Evolutionary conservation across 352 stramenopile genomes (phyloP), one percentile per base, ranked within the genome.

Genomic region (Globisporangium nunn): DNA sequence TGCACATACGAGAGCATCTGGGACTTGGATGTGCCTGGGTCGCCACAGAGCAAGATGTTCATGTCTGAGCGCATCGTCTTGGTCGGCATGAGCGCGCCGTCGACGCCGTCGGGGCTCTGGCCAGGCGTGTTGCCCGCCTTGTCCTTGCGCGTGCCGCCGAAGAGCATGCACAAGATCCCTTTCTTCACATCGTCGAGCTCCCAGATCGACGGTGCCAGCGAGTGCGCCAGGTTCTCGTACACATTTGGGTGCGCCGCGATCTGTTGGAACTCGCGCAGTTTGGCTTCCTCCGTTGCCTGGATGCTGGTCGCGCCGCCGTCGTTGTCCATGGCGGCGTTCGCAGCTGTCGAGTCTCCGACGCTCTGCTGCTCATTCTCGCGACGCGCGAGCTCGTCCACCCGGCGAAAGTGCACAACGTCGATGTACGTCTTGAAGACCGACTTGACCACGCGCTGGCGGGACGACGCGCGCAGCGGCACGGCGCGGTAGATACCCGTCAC

Each of bases 121-220:
- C 59, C 61, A 0, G 58, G 53, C 7, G 50, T 61, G 33, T 66
- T 59, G 5, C 56, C 60, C 44, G 83, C 68, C 46, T 77, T 72
- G 47, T 93, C 82, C 50, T 92, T 92, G 39, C 80, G 80, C 59
- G 95, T 98, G 10, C 97, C 97, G 23, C 97, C 97, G 66, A 99
- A 99, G 18, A 99, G 82, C 96, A 98, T 98, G 66, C 96, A 99
- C 44, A 99, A 68, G 12, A 98, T 90, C 0, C 94, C 97, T 60
- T 98, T 98, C 68, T 99, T 99, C 5, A 99, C 96, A 70, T 99
- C 95, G 50, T 99, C 96, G 51, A 99, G 74, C 70, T 98, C 97
- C 87, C 87, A 93, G 39, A 95, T 93, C 14, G 84, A 93, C 50
- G 85, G 86, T 5, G 85, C 85, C 3, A 95, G 56, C 14, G 85